Percentiles rank a stretch among this genome's conserved stretches.
Evolutionary conservation across 2,329 filamentous ascomycete species (phyloP).

Genomic region (Amesomyces nigricolor): DNA sequence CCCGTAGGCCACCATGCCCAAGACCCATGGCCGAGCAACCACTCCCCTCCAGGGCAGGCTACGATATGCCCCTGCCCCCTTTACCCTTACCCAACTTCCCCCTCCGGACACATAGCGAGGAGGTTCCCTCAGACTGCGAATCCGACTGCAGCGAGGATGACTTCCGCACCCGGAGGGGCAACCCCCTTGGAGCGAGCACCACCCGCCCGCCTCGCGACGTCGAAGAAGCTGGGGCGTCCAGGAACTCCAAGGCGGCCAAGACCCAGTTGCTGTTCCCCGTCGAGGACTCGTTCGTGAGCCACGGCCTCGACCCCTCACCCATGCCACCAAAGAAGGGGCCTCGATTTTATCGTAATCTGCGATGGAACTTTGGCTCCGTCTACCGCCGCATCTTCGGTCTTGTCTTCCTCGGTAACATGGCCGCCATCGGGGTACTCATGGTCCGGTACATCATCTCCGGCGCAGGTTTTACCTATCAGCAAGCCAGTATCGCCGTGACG

Average conservation of each 20-base stretch:
- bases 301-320: constrained; percentile 18
- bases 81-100: not conserved
- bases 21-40: too few relatives aligned
- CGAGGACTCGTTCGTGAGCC: constrained; percentile 10
- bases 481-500: constrained; percentile 26
- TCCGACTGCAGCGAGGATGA: constrained; percentile 10
- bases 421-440: constrained; percentile 22
- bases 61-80: not conserved
- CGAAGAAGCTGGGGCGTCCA: constrained; percentile 11
- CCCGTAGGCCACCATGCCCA: too few relatives aligned
- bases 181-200: not conserved
- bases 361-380: constrained; percentile 32
- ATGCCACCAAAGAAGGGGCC: constrained; percentile 25
- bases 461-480: constrained; percentile 18
- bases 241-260: constrained; percentile 3
- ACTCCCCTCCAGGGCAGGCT: not conserved
- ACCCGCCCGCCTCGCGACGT: constrained; percentile 12
- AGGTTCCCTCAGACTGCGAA: constrained; percentile 20
- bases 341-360: constrained; percentile 24
- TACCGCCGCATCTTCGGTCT: constrained; percentile 40
- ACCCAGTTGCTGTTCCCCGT: not conserved
- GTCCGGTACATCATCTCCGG: constrained; percentile 5
- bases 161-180: not conserved
- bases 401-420: constrained; percentile 35
- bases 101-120: not conserved